Conservation (phyloP, 2,329 filamentous ascomycete genomes). For the Pseudocercospora crystallina region DNA sequence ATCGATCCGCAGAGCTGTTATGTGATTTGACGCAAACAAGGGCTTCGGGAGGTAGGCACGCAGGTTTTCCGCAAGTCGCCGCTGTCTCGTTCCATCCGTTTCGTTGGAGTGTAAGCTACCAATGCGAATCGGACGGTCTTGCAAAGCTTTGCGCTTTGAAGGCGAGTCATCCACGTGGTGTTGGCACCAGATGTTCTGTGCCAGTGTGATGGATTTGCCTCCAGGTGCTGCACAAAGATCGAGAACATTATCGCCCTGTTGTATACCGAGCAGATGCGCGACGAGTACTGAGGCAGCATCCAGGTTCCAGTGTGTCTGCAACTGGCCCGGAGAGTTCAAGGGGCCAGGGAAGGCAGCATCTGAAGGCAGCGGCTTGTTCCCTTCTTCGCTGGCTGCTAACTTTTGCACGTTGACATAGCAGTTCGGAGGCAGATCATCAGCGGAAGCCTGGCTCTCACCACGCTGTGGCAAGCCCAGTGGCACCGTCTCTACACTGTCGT, state of each 20-base stretch:
- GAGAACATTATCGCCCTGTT: conserved; percentile 39
- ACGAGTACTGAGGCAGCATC: conserved; percentile 37
- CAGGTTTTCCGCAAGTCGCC: conserved; percentile 33
- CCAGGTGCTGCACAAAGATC: conserved; percentile 44
- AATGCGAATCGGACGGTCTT: conserved; percentile 6
- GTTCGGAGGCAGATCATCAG: conserved; percentile 2
- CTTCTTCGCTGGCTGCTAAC: background rate
- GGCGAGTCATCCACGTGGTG: conserved; percentile 18
- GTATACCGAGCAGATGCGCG: conserved; percentile 36
- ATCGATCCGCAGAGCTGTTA: conserved; percentile 29
- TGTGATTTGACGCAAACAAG: conserved; percentile 17
- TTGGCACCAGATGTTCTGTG: conserved; percentile 34
- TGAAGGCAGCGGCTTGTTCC: background rate
- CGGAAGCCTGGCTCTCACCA: background rate
- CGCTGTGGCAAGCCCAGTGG: conserved; percentile 8
- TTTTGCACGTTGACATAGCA: conserved; percentile 14
- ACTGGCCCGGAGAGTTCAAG: conserved; percentile 9
- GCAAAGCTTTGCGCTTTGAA: conserved; percentile 17
- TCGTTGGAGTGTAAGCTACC: conserved; percentile 43
- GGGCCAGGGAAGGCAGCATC: conserved; percentile 26
- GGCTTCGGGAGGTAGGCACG: conserved; percentile 25
- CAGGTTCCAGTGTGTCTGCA: conserved; percentile 34
- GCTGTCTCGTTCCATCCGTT: conserved; percentile 34
- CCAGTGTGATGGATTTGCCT: conserved; percentile 38
- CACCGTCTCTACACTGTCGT: conserved; percentile 9